Evolutionary conservation across 2,329 filamentous ascomycete genomes (phyloP).

Genomic region (Ophiocordyceps camponoti-leonardi): DNA sequence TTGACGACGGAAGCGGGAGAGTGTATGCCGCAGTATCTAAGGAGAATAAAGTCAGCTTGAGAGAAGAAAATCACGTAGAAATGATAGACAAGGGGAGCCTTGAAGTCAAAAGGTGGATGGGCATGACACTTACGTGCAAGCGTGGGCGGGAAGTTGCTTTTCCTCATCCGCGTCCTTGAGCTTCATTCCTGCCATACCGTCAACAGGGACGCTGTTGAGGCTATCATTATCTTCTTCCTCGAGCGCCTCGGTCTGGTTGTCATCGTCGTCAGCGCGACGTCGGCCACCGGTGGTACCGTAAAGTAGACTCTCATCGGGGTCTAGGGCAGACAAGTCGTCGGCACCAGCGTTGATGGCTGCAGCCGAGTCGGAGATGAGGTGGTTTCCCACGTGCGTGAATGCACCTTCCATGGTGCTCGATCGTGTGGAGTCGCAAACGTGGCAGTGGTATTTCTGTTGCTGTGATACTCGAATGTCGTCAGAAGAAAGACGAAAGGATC

Average conservation of each 20-base stretch:
- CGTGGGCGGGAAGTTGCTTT: slow-evolving; percentile 81
- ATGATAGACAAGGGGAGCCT: no score
- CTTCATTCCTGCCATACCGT: slow-evolving; percentile 50
- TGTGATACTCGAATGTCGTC: neutral
- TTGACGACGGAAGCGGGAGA: slow-evolving; percentile 91
- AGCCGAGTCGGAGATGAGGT: slow-evolving; percentile 68
- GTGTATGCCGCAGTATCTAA: slow-evolving; percentile 90
- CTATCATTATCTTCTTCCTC: slow-evolving; percentile 68
- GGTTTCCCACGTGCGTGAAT: slow-evolving; percentile 77
- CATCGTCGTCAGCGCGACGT: slow-evolving; percentile 70
- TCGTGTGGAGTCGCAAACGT: slow-evolving; percentile 1
- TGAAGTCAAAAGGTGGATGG: neutral
- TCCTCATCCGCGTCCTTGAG: slow-evolving; percentile 52
- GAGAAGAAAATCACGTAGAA: neutral
- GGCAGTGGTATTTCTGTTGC: slow-evolving; percentile 1
- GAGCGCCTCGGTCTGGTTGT: slow-evolving; percentile 69
- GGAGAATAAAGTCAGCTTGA: neutral
- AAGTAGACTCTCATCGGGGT: slow-evolving; percentile 66
- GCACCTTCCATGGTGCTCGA: slow-evolving; percentile 56
- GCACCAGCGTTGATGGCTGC: slow-evolving; percentile 76
- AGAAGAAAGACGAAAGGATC: neutral
- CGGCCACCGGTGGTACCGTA: slow-evolving; percentile 47
- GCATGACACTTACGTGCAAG: slow-evolving; percentile 63
- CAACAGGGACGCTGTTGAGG: slow-evolving; percentile 64
- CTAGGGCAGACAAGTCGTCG: slow-evolving; percentile 54